Evolutionary conservation across 805 yeast genomes (phyloP), one percentile per base, ranked within the genome.

Genomic region (Saccharomycopsis schoenii): DNA sequence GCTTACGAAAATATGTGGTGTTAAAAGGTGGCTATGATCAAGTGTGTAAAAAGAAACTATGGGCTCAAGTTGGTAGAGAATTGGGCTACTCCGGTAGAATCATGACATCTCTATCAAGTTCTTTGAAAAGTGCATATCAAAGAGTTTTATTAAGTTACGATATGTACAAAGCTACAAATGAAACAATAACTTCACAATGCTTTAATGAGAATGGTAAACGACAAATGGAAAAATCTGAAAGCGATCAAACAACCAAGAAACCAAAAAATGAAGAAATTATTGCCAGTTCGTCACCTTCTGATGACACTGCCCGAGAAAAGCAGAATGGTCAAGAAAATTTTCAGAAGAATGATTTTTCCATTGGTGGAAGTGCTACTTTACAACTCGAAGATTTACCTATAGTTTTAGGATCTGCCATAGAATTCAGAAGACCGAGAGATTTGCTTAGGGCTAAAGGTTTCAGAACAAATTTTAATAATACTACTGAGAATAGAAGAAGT

Each of bases 1-100:
- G 81, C 51, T 71, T 88, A 47, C 78, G 81, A 66, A 74, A 79
- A 43, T 76, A 82, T 14, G 94, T 89, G 1, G 74, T 78, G 19
- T 68, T 80, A 17, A 75, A 86, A 62, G 94, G 94, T 19, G 96
- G 96, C 0, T 84, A 77, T 68, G 76, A 77, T 11, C 76, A 72
- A 11, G 91, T 89, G n/a, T 80, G 86, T 55, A 71, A 78, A 60
- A 80, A 79, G 60, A 86, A 87, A 67, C 75, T 82, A 55, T 89
- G 96, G 97, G 90, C 90, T 0, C 90, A 87, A 68, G 80, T 89
- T 10, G 93, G 93, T 14, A 76, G 91, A 60, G 96, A 88, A 66
- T 73, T 89, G 57, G 96, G 96, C 0, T 87, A 84, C 69, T 79
- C 83, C 39, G 90, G 89, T 1, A 80, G 83, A 66, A 83, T 84